These are phyloP conservation scores for Neofusicoccum sp. DNA, from an alignment of 2,329 filamentous ascomycete species.

Conservation along the genomic window DNA sequence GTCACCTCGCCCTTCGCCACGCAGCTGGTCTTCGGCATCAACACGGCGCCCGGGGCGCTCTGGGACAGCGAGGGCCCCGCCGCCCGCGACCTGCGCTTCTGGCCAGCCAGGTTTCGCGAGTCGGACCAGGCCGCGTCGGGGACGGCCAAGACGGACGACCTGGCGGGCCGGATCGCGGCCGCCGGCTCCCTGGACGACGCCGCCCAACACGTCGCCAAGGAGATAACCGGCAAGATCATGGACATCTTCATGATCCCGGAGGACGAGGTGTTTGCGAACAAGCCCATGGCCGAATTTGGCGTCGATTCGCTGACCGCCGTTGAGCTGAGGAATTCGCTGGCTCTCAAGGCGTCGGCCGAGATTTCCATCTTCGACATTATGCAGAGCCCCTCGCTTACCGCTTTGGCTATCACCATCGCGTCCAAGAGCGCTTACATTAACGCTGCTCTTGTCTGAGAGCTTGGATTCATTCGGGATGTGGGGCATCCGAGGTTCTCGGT, in stretches of 20 bases:
- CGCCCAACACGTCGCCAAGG: constrained; percentile 14
- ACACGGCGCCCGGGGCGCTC: neutral
- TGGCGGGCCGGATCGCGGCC: constrained; percentile 9
- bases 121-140: neutral
- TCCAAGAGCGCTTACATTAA: constrained; percentile 3
- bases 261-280: neutral
- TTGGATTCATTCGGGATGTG: too few relatives aligned
- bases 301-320: constrained; percentile 32
- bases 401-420: constrained; percentile 3
- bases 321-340: constrained; percentile 30
- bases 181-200: constrained; percentile 17
- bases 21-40: constrained; percentile 20
- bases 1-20: neutral
- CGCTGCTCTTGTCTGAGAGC: too few relatives aligned
- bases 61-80: constrained; percentile 2
- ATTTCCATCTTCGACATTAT: constrained; percentile 27
- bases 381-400: constrained; percentile 16
- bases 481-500: too few relatives aligned
- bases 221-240: neutral
- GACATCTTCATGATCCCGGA: constrained; percentile 5
- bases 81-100: constrained; percentile 20
- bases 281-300: constrained; percentile 21
- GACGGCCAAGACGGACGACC: neutral
- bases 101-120: constrained; percentile 11
- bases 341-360: constrained; percentile 23